Conservation (phyloP, 495 filamentous ascomycete genomes). For the Halenospora varia region DNA sequence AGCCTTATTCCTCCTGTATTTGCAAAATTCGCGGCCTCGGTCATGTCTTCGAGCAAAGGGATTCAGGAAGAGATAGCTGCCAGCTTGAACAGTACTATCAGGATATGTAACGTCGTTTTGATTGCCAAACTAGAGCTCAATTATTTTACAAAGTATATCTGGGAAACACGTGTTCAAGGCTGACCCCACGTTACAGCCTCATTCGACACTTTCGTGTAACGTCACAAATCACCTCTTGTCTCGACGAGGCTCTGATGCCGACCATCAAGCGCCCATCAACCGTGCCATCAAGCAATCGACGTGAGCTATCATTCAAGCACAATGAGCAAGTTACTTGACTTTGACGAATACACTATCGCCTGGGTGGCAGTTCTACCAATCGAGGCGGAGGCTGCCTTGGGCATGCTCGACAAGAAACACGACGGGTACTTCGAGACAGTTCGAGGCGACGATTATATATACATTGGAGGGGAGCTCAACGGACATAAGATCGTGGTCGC, state of each 20-base stretch:
- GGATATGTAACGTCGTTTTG: not conserved
- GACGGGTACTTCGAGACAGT: slow-evolving; percentile 25
- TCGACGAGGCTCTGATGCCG: not conserved
- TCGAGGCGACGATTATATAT: slow-evolving; percentile 35
- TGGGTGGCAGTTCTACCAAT: slow-evolving; percentile 27
- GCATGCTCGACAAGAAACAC: slow-evolving; percentile 28
- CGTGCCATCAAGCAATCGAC: slow-evolving; percentile 6
- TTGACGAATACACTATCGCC: slow-evolving; percentile 23
- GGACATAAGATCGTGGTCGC: slow-evolving; percentile 40
- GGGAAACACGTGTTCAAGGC: not conserved
- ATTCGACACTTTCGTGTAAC: not conserved
- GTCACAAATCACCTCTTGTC: not conserved
- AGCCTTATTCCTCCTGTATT: not conserved
- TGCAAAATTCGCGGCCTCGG: not conserved
- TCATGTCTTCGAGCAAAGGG: not conserved
- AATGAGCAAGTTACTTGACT: slow-evolving; percentile 13
- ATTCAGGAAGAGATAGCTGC: not conserved
- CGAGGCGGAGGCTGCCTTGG: slow-evolving; percentile 23
- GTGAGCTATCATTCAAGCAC: slow-evolving; percentile 8
- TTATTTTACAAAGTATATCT: not conserved
- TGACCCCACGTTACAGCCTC: not conserved
- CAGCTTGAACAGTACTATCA: not conserved
- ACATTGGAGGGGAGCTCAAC: slow-evolving; percentile 30
- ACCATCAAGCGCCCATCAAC: slow-evolving; percentile 5
- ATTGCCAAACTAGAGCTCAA: not conserved